Evolutionary conservation across 306 rosid species (phyloP).

Genomic region (Mimosa bimucronata): DNA sequence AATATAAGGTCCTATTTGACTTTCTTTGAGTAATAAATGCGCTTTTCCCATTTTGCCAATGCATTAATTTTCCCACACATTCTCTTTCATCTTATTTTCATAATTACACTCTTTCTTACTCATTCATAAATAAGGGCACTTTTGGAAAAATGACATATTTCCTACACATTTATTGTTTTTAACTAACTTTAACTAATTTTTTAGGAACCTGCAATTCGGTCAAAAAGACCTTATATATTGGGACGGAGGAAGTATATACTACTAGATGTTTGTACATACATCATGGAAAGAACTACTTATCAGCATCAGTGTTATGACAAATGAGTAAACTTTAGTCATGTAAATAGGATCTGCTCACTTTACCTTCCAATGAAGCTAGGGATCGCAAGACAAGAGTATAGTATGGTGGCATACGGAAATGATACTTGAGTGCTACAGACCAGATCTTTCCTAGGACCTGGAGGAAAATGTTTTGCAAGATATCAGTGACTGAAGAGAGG

Average conservation of each 20-base stretch:
- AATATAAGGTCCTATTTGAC: no score
- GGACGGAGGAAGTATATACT: conserved; percentile 31
- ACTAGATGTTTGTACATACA: conserved; percentile 21
- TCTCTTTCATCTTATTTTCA: no score
- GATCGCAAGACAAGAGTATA: conserved; percentile 86
- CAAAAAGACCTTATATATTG: no score
- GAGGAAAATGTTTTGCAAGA: conserved; percentile 38
- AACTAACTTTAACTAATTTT: no score
- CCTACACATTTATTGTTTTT: no score
- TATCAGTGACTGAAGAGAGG: conserved; percentile 22
- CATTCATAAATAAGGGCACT: no score
- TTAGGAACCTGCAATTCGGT: no score
- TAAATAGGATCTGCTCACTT: conserved; percentile 18
- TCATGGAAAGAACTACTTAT: conserved; percentile 11
- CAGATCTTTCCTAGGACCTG: conserved; percentile 94
- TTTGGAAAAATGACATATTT: no score
- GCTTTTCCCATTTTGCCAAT: no score
- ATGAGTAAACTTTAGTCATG: conserved; percentile 23
- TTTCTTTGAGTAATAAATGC: no score
- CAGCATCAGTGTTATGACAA: conserved; percentile 15
- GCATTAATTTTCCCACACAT: no score
- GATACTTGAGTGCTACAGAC: conserved; percentile 84
- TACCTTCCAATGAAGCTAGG: conserved; percentile 95
- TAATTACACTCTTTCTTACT: no score
- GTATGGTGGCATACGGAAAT: conserved; percentile 98